phyloP scores from a whole-genome alignment of 371 early-diverging fungal genomes.

The Mortierella sp. region DNA sequence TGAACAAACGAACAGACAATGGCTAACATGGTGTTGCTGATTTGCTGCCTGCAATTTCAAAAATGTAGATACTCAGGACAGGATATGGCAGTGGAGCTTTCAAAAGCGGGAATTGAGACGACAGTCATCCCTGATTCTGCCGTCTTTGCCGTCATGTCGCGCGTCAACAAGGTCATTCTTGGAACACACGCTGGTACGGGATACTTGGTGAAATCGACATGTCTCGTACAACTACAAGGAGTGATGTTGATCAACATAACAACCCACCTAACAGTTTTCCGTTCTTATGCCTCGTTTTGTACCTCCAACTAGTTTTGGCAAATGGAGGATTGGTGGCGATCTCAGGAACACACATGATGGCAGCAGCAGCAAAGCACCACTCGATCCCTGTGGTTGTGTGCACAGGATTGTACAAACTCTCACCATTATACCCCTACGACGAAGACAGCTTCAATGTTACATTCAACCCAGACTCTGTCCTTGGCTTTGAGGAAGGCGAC shows the following conservation, averaged over 20 bases:
- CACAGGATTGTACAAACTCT: slow-evolving; percentile 4
- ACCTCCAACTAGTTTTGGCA: slow-evolving; percentile 75
- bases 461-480: slow-evolving; percentile 85
- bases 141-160: slow-evolving; percentile 96
- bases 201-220: neutral
- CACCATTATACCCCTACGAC: slow-evolving; percentile 88
- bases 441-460: slow-evolving; percentile 84
- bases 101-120: slow-evolving; percentile 89
- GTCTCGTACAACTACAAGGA: too few relatives aligned
- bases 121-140: slow-evolving; percentile 95
- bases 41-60: too few relatives aligned
- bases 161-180: slow-evolving; percentile 97
- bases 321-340: slow-evolving; percentile 94
- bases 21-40: too few relatives aligned
- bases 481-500: slow-evolving; percentile 84
- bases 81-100: slow-evolving; percentile 83
- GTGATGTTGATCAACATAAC: neutral
- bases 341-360: slow-evolving; percentile 86
- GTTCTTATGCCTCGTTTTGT: neutral
- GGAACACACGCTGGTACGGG: slow-evolving; percentile 90
- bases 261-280: neutral
- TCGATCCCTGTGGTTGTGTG: slow-evolving; percentile 69
- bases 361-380: slow-evolving; percentile 94
- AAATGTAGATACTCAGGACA: slow-evolving; percentile 81
- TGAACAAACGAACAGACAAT: neutral